phyloP scores from a whole-genome alignment of 805 yeast genomes.

The Henningerozyma blattae region DNA sequence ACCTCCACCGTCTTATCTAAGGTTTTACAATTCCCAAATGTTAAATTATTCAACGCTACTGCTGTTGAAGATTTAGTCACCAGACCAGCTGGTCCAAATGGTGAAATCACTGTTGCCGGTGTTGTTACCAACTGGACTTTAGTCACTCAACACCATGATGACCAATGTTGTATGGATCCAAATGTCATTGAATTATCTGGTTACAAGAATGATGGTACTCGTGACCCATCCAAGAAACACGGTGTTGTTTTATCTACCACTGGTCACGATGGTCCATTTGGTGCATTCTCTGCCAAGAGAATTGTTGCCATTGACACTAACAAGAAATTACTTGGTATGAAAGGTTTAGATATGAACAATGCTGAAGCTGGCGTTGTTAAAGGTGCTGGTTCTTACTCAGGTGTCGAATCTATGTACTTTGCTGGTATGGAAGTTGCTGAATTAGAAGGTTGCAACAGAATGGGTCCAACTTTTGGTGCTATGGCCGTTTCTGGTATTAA shows the following conservation, averaged over 20 bases:
- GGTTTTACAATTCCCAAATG: conserved; percentile 60
- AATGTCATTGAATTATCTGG: conserved; percentile 53
- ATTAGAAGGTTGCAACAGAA: conserved; percentile 65
- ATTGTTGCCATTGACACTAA: conserved; percentile 37
- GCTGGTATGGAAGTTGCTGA: conserved; percentile 74
- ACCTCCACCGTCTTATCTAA: conserved; percentile 59
- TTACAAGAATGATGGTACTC: conserved; percentile 21
- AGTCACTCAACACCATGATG: conserved; percentile 63
- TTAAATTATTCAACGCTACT: conserved; percentile 68
- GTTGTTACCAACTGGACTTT: conserved; percentile 79
- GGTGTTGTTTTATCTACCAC: conserved; percentile 57
- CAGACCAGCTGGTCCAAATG: conserved; percentile 43
- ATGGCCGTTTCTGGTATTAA: conserved; percentile 71
- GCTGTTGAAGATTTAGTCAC: conserved; percentile 74
- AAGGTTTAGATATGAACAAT: conserved; percentile 66
- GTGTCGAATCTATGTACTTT: conserved; percentile 22
- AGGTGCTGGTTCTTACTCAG: conserved; percentile 36
- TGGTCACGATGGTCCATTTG: conserved; percentile 79
- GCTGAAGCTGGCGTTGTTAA: conserved; percentile 70
- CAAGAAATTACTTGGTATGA: conserved; percentile 52
- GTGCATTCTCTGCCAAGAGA: conserved; percentile 69
- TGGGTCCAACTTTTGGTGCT: conserved; percentile 81
- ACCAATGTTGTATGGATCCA: conserved; percentile 75
- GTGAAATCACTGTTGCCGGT: conserved; percentile 58
- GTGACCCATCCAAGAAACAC: conserved; percentile 25